Percentiles rank a stretch among this genome's conserved stretches.
phyloP scores from a whole-genome alignment of 495 filamentous ascomycete species.

The Chaetomium fimeti region DNA sequence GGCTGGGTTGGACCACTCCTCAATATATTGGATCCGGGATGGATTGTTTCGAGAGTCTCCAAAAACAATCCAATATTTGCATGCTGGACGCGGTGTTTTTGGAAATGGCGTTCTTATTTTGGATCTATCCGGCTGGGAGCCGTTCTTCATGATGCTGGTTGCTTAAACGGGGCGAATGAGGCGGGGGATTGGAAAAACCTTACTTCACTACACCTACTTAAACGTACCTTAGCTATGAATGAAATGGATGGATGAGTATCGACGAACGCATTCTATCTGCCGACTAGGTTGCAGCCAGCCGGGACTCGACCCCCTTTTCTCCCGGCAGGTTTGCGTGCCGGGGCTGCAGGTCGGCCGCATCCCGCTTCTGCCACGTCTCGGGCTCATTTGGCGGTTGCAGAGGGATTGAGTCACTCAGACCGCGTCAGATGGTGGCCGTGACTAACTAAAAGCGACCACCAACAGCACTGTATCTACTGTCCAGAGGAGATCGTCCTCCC shows the following conservation, averaged over 20 bases:
- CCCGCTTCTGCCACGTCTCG: background rate
- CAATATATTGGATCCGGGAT: background rate
- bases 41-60: background rate
- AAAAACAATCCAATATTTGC: background rate
- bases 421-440: too few species aligned
- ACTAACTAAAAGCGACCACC: too few species aligned
- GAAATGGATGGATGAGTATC: background rate
- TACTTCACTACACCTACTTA: background rate
- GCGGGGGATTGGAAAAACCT: background rate
- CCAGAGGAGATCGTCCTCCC: too few species aligned
- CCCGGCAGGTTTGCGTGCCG: background rate
- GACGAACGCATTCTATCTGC: background rate
- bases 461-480: too few species aligned
- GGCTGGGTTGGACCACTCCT: background rate
- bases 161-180: background rate
- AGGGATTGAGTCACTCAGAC: too few species aligned
- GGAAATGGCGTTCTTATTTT: background rate
- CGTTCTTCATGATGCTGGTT: slow-evolving; percentile 5
- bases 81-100: background rate
- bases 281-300: background rate
- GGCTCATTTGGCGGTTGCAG: too few species aligned
- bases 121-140: background rate
- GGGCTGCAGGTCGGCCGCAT: slow-evolving; percentile 20
- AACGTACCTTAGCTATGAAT: slow-evolving; percentile 4
- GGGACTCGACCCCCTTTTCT: background rate